Base-by-base conservation (phyloP, 805 yeast genomes). In the Kazachstania bromeliacearum region DNA sequence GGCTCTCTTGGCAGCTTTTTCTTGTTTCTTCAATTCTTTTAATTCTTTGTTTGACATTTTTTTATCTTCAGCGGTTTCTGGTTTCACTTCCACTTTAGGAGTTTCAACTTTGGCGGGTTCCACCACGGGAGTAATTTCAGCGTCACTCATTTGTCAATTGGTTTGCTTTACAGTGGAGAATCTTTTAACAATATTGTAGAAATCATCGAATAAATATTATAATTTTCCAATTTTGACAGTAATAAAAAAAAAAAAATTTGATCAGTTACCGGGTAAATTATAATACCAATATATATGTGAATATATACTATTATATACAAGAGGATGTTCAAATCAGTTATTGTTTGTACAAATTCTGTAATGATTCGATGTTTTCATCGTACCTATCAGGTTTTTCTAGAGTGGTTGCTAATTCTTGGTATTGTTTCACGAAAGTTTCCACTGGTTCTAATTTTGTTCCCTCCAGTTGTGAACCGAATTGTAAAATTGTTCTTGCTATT, bases 1-100 rank as follows among this genome's bases (percentile, higher is more conserved):
- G 2, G 95, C 92, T 56, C 97, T 71, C 57, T 85, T 84, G 27
- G 92, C 94, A 10, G 92, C 92, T 62, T 89, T 88, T 52, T 87
- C 95, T 49, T 75, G 75, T 66, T 87, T 88, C 57, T 85, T 84
- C 73, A 78, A 64, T 49, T 85, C 96, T 57, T 88, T 88, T 43
- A 85, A 67, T 58, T 88, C 94, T 50, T 85, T 87, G 46, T 84
- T 84, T 7, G 83, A 61, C 30, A 79, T 57, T 37, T 62, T 60
- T 41, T 56, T 56, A 22, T 51, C 54, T 23, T 41, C 40, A 8
- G 38, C 26, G 2, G 31, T 13, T 16, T 36, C 29, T 17, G 38
- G 22, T 23, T 24, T 18, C 13, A 9, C 28, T 18, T 27, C 20
- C 12, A 39, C 32, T n/a, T 7, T 17, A n/a, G 29, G 32, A 17